These are phyloP conservation scores for Ophiostoma ulmi DNA, from an alignment of 2,329 filamentous ascomycete species.

Conservation along the genomic window DNA sequence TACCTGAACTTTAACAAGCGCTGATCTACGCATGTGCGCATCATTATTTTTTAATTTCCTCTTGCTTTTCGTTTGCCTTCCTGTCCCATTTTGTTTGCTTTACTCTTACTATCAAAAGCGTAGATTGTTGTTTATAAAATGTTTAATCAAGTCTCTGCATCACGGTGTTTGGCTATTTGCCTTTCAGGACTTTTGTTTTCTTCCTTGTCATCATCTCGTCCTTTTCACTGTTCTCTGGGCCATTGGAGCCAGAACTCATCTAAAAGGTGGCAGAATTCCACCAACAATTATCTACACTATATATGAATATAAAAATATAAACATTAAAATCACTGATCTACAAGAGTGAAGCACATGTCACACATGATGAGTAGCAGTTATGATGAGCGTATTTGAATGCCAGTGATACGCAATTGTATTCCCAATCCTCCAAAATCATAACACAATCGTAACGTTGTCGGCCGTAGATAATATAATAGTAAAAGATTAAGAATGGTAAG, in stretches of 20 bases:
- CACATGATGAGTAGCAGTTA: no score
- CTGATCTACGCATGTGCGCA: neutral
- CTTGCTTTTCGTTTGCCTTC: neutral
- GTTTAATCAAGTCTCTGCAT: neutral
- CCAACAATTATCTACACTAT: neutral
- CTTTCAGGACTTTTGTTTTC: neutral
- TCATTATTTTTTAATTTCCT: neutral
- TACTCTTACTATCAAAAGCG: neutral
- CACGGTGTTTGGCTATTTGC: neutral
- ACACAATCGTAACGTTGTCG: neutral
- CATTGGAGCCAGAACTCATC: neutral
- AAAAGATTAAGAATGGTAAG: constrained; percentile 2
- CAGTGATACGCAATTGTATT: neutral
- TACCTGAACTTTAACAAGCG: constrained; percentile 52
- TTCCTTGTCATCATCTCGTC: neutral
- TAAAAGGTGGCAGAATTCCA: neutral
- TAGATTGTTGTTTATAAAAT: neutral
- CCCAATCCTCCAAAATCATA: neutral
- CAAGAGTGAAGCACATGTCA: no score
- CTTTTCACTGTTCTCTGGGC: neutral
- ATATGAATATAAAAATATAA: neutral
- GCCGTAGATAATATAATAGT: neutral
- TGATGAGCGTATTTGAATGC: neutral
- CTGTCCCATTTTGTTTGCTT: constrained; percentile 27
- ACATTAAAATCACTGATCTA: neutral